These are phyloP conservation scores for Clarireedia sp. DNA, from an alignment of 2,329 filamentous ascomycete genomes.

Conservation along the genomic window DNA sequence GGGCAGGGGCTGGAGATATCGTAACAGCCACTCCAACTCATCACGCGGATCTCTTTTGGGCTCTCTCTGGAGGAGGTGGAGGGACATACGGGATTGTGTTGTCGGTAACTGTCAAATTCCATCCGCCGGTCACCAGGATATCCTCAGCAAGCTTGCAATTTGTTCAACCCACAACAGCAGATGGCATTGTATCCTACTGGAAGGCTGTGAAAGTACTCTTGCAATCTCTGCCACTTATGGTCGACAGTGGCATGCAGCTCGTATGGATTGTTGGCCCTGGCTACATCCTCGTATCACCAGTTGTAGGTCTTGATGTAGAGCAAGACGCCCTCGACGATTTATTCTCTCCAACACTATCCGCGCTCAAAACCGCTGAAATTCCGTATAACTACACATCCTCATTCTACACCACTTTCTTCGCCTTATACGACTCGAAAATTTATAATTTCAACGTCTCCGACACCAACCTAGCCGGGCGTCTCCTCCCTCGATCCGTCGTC, in stretches of 20 bases:
- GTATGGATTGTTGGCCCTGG: background rate
- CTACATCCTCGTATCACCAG: background rate
- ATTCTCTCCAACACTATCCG: background rate
- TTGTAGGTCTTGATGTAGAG: background rate
- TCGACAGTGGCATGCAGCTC: background rate
- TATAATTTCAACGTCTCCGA: background rate
- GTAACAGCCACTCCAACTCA: conserved; percentile 38
- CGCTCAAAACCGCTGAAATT: background rate
- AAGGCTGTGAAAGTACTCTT: background rate
- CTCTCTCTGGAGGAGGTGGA: conserved; percentile 49
- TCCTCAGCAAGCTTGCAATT: background rate
- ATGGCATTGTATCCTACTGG: background rate
- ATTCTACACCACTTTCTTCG: background rate
- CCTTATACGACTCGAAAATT: background rate
- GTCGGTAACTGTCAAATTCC: conserved; percentile 36
- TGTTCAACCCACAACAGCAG: background rate
- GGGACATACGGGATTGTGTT: conserved; percentile 50
- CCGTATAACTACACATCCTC: background rate
- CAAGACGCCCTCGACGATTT: background rate
- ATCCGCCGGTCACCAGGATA: background rate
- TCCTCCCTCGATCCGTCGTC: background rate
- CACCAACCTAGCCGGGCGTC: background rate
- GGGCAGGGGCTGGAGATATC: conserved; percentile 34
- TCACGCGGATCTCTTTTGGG: conserved; percentile 55
- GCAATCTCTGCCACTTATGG: background rate